A percentile compares a stretch with the other conserved stretches of the same genome.
phyloP scores from a whole-genome alignment of 2,329 filamentous ascomycete species.

The Purpureocillium takamizusanense region DNA sequence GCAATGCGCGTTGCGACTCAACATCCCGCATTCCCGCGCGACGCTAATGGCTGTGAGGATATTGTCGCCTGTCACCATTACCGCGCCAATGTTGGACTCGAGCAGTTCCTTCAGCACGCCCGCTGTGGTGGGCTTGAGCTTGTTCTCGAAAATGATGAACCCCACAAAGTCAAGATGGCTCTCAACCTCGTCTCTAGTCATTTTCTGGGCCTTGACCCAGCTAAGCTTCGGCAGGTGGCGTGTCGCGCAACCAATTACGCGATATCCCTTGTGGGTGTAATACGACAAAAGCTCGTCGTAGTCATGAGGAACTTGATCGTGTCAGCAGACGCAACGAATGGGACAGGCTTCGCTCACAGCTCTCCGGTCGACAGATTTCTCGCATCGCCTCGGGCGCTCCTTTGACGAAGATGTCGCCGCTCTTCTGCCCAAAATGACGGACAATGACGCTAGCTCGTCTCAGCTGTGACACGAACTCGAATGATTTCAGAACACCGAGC shows the following conservation, averaged over 20 bases:
- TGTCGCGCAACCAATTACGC: constrained; percentile 90
- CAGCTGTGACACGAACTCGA: constrained; percentile 91
- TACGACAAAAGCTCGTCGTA: constrained; percentile 83
- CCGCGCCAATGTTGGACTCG: constrained; percentile 73
- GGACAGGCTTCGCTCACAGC: constrained; percentile 48
- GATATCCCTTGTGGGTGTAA: constrained; percentile 93
- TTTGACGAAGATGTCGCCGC: constrained; percentile 86
- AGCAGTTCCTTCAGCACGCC: constrained; percentile 74
- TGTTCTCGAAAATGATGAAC: constrained; percentile 99
- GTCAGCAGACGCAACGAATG: constrained; percentile 6
- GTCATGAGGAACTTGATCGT: constrained; percentile 59
- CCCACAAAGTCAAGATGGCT: constrained; percentile 78
- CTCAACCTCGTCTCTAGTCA: constrained; percentile 80
- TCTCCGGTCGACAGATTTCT: constrained; percentile 79
- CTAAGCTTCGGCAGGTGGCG: constrained; percentile 81
- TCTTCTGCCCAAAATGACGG: constrained; percentile 74
- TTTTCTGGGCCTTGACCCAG: constrained; percentile 92
- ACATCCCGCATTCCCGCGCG: constrained; percentile 77
- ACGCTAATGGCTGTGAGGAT: constrained; percentile 96
- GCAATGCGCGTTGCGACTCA: constrained; percentile 75
- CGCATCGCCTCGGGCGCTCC: constrained; percentile 95
- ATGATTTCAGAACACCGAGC: constrained; percentile 81
- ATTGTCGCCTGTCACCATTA: constrained; percentile 98
- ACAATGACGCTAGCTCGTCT: constrained; percentile 90
- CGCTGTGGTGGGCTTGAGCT: constrained; percentile 81